Evolutionary conservation across 495 filamentous ascomycete genomes (phyloP), one percentile per base, ranked within the genome.

Genomic region (Aspergillus heteromorphus): DNA sequence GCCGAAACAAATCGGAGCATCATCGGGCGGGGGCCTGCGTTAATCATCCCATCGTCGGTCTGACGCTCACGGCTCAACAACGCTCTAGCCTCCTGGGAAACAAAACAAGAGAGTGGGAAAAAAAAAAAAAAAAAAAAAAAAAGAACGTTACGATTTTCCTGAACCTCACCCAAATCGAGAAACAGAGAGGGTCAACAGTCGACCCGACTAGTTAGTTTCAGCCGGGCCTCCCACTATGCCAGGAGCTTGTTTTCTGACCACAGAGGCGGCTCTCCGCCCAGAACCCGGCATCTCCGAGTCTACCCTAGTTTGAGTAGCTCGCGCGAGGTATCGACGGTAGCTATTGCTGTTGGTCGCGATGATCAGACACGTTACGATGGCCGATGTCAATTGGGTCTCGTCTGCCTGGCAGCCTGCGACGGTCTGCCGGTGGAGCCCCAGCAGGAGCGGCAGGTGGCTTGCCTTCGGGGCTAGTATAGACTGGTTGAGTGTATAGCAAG

Each of bases 241-340:
- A 45, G 45, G 38, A 57, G 45, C 59, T 61, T 58, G 59, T 55
- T 54, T 43, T 27, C n/a, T 27, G 21, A n/a, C 43, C 13, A 16
- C 23, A 21, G 13, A 45, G 43, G 43, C 13, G 43, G 43, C 43
- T 47, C 43, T 47, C 43, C 23, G 43, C 14, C 43, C 43, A 47
- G 21, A 27, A 23, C 27, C 23, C 43, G 21, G 13, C 13, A n/a
- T 45, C 42, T 27, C 21, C 21, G 43, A 47, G 43, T n/a, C 23
- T 47, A 47, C 21, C 21, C 43, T 20, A 27, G 42, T 21, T 45
- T 23, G 6, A 1, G 5, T n/a, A 38, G 11, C 34, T 38, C 34
- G 34, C 34, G 34, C 11, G n/a, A 9, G 34, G 5, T 7, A 27
- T 7, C 23, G 3, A 7, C 23, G 4, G 23, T 21, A 47, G 43